Base-by-base conservation (phyloP, 768 basidiomycete genomes). In the Pisolithus tinctorius region DNA sequence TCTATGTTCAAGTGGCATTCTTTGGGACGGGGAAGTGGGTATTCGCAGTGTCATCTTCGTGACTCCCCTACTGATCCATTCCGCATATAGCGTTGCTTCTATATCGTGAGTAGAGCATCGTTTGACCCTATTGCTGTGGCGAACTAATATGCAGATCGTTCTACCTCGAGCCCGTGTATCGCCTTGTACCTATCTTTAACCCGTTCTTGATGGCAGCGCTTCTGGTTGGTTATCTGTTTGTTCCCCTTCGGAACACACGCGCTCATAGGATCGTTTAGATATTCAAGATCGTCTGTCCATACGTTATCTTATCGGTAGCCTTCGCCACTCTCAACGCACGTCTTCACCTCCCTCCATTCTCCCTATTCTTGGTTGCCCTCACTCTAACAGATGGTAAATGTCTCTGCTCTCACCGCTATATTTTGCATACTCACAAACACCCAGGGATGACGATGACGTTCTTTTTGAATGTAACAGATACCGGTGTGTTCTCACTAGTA, bases 101-200 rank as follows among this genome's bases (percentile, higher is more conserved):
- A 90, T 91, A 61, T 86, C 88, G 82, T 87, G 56, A 58, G 84
- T 74, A 34, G 16, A 27, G 1, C 49, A 20, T 49, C 4, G 14
- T 16, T 16, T 48, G 5, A 17, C 23, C 13, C 43, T 29, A 17
- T 25, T 38, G 31, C 17, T 20, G 39, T 40, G 16, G 48, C 42
- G 4, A 49, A 40, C 48, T 60, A 10, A 47, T 29, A 5, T 30
- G 27, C 43, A 84, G 81, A 16, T 88, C 87, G 2, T 93, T 93
- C 68, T 93, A 93, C 65, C 75, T 93, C 17, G 89, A 84, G 38
- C 90, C 91, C 2, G 90, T 93, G 6, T 93, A 91, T 60, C 84
- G 90, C 16, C 74, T 93, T 14, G 84, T 93, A 55, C 88, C 90
- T 1, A 77, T 89, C 46, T 93, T 93, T 64, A 86, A 77, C 54